These are phyloP conservation scores for Penstemon barbatus DNA, from an alignment of 257 asterid genomes.

Conservation along the genomic window DNA sequence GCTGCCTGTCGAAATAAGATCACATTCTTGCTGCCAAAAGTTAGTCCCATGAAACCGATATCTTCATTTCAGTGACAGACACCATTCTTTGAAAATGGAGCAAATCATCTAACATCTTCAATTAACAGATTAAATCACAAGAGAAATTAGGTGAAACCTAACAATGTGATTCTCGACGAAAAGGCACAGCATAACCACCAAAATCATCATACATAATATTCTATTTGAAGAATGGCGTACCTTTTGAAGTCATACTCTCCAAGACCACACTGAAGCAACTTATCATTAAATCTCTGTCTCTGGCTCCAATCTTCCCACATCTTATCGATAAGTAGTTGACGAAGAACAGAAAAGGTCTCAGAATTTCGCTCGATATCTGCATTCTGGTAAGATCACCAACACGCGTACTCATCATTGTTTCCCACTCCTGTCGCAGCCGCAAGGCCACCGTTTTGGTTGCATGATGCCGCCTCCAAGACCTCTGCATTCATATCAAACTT, in stretches of 20 bases:
- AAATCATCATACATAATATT: constrained; percentile 3
- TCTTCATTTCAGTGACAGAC: not conserved
- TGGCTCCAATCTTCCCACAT: constrained; percentile 45
- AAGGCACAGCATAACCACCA: not conserved
- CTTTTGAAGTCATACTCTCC: constrained; percentile 61
- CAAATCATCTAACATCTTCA: not conserved
- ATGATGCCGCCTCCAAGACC: constrained; percentile 74
- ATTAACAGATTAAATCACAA: constrained; percentile 1
- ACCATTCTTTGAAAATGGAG: constrained; percentile 5
- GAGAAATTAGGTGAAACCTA: not conserved
- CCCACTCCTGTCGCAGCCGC: constrained; percentile 75
- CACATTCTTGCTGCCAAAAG: constrained; percentile 4
- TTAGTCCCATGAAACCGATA: constrained; percentile 8
- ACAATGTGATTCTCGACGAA: not conserved
- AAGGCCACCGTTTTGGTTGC: constrained; percentile 51
- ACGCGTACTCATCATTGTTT: constrained; percentile 46
- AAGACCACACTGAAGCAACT: constrained; percentile 68
- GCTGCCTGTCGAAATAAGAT: constrained; percentile 16
- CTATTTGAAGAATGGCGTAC: constrained; percentile 40
- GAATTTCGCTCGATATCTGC: constrained; percentile 50
- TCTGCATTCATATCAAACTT: constrained; percentile 48
- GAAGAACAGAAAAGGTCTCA: constrained; percentile 87
- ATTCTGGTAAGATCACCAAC: constrained; percentile 37
- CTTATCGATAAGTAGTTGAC: constrained; percentile 52
- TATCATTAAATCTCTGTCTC: constrained; percentile 63